Percentiles rank a stretch among this genome's conserved stretches.
phyloP scores from a whole-genome alignment of 129 eudicot genomes.

The Pulicaria dysenterica region DNA sequence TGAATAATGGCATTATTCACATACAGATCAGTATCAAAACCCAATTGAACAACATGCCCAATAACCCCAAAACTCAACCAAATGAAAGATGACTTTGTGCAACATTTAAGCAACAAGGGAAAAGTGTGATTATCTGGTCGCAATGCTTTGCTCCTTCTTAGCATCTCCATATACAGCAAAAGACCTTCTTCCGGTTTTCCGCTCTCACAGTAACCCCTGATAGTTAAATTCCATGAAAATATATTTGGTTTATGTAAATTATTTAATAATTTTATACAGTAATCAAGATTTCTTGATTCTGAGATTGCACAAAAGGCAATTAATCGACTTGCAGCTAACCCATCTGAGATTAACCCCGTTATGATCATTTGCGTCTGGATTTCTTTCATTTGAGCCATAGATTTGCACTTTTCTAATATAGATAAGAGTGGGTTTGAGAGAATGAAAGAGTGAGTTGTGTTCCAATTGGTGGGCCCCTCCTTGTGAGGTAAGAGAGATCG shows the following conservation, averaged over 20 bases:
- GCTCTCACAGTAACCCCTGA: slow-evolving; percentile 51
- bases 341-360: slow-evolving; percentile 55
- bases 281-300: slow-evolving; percentile 38
- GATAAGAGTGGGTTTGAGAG: slow-evolving; percentile 62
- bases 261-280: slow-evolving; percentile 42
- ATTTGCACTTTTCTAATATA: slow-evolving; percentile 58
- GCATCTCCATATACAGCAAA: slow-evolving; percentile 57
- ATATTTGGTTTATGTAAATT: slow-evolving; percentile 37
- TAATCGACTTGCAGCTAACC: slow-evolving; percentile 69
- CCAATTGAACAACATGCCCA: slow-evolving; percentile 58
- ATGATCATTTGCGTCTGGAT: slow-evolving; percentile 66
- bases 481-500: slow-evolving; percentile 45
- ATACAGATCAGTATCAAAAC: slow-evolving; percentile 50
- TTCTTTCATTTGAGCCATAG: slow-evolving; percentile 62
- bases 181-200: slow-evolving; percentile 42
- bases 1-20: slow-evolving; percentile 65
- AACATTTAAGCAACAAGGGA: slow-evolving; percentile 69
- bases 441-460: slow-evolving; percentile 50
- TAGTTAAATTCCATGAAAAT: slow-evolving; percentile 65
- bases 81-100: slow-evolving; percentile 40
- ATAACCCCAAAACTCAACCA: slow-evolving; percentile 48
- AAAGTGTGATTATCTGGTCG: slow-evolving; percentile 68
- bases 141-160: slow-evolving; percentile 25
- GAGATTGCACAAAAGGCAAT: slow-evolving; percentile 75
- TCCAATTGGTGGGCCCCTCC: slow-evolving; percentile 59